These are phyloP conservation scores for Mortierella sp. DNA, from an alignment of 371 early-diverging fungal genomes.

Conservation along the genomic window DNA sequence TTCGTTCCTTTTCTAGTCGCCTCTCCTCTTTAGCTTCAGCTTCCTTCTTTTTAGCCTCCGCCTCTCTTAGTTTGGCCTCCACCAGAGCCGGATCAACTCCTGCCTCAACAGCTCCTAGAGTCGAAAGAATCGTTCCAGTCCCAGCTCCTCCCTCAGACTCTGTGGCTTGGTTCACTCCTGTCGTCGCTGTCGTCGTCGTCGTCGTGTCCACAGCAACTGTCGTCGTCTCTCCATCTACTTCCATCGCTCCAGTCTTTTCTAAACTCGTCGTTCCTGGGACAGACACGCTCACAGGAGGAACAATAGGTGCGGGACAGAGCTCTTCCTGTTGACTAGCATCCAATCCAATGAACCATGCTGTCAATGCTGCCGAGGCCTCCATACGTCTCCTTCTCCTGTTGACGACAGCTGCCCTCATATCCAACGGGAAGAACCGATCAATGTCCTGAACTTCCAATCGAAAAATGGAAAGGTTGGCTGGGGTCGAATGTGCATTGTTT, in stretches of 20 bases:
- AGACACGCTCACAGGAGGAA: not conserved
- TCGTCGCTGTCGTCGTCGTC: too few relatives aligned
- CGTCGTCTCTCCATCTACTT: constrained; percentile 17
- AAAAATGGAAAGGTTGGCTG: constrained; percentile 54
- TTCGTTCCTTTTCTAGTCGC: constrained; percentile 55
- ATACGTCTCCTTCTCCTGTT: constrained; percentile 38
- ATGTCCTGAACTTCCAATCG: constrained; percentile 70
- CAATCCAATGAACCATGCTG: constrained; percentile 47
- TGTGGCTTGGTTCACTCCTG: not conserved
- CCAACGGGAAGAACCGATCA: constrained; percentile 33
- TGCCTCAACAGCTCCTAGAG: constrained; percentile 33
- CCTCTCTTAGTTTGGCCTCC: constrained; percentile 45
- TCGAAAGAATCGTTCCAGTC: not conserved
- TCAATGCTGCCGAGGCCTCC: constrained; percentile 51
- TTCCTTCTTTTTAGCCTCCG: constrained; percentile 51
- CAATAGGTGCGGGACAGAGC: constrained; percentile 26
- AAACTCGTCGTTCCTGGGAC: not conserved
- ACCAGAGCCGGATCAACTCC: constrained; percentile 40
- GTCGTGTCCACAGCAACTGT: constrained; percentile 22
- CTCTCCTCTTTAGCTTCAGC: constrained; percentile 47
- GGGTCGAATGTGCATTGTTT: constrained; percentile 12
- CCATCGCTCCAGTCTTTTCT: not conserved
- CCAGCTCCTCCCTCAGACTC: constrained; percentile 7
- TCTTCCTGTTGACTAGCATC: constrained; percentile 41
- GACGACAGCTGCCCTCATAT: constrained; percentile 38